Base-by-base conservation (phyloP, 2,329 filamentous ascomycete species). In the Hymenoscyphus scutula region DNA sequence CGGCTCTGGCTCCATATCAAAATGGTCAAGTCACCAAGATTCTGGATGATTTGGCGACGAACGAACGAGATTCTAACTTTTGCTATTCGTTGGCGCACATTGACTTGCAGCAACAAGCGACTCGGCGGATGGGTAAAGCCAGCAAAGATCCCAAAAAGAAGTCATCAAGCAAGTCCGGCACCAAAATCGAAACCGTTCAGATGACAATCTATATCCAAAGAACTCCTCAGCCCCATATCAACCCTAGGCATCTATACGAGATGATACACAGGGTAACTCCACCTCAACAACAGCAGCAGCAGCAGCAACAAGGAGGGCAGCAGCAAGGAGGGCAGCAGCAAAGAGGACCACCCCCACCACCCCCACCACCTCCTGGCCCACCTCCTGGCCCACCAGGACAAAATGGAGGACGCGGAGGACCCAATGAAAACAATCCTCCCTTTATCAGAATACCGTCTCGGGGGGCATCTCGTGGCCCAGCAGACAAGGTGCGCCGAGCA, bases 21-120 rank as follows among this genome's bases (percentile, higher is more conserved):
- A 67, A 70, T 55, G 55, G 57, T 2, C 73, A 75, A 59, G 67
- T 75, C 30, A 68, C 68, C 19, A 64, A 58, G 8, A 56, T 74
- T 3, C 41, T 74, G 45, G 73, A 74, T 48, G 62, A 65, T 2
- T 64, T 72, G 32, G 68, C 58, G 27, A 65, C 45, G 1, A 64
- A 59, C 29, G 70, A 74, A 48, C 5, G 2, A 2, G 68, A 73
- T 45, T 55, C 34, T 1, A 58, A 66, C 51, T 74, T 72, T 63
- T 63, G 68, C 48, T 75, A 70, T 70, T 68, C 69, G 1, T 63
- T 74, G 29, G 67, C 64, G 5, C 72, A 74, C 58, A 58, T 74
- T 17, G 68, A 70, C 15, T 65, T 62, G 32, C 64, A 63, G 56
- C 45, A 62, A 32, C 67, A 56, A 38, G 45, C 58, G 8, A 32